Evolutionary conservation across 371 early-diverging fungal genomes (phyloP).

Genomic region (Mucor sp.): DNA sequence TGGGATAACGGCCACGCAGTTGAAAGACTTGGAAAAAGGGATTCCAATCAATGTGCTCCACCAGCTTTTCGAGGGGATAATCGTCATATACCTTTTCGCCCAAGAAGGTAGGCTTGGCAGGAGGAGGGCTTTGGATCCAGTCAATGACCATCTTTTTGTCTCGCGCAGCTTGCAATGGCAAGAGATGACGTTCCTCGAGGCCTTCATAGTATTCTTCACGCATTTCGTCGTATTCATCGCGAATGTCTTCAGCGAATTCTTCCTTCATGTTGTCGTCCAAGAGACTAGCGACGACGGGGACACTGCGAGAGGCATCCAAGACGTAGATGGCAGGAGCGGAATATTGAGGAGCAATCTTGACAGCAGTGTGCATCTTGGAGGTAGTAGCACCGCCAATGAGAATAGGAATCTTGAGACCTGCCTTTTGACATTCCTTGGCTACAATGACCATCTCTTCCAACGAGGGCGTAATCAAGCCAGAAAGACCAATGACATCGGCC

Average conservation of each 20-base stretch:
- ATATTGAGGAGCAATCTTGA: constrained; percentile 92
- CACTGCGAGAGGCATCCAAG: constrained; percentile 81
- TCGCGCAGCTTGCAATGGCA: constrained; percentile 71
- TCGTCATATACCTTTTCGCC: constrained; percentile 81
- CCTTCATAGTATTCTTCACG: constrained; percentile 92
- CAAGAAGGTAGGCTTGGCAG: constrained; percentile 76
- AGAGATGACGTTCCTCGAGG: constrained; percentile 78
- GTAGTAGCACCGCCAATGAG: constrained; percentile 96
- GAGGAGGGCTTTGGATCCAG: constrained; percentile 60
- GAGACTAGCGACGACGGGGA: constrained; percentile 81
- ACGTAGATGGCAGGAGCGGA: constrained; percentile 70
- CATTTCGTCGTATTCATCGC: constrained; percentile 92
- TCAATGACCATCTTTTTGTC: constrained; percentile 65
- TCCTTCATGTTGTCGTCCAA: constrained; percentile 74
- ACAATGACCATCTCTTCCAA: constrained; percentile 96
- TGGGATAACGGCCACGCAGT: constrained; percentile 92
- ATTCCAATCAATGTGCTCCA: constrained; percentile 92
- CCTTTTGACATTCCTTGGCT: constrained; percentile 87
- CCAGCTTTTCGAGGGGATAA: constrained; percentile 69
- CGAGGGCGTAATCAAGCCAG: constrained; percentile 92
- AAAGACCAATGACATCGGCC: constrained; percentile 89
- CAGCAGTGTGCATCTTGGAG: constrained; percentile 93
- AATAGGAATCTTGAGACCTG: constrained; percentile 84
- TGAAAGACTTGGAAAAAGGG: constrained; percentile 98
- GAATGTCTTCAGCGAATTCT: constrained; percentile 84